Evolutionary conservation across 192 early-diverging fungal genomes (phyloP), one percentile per base, ranked within the genome.

Genomic region (Powellomyces hirtus): DNA sequence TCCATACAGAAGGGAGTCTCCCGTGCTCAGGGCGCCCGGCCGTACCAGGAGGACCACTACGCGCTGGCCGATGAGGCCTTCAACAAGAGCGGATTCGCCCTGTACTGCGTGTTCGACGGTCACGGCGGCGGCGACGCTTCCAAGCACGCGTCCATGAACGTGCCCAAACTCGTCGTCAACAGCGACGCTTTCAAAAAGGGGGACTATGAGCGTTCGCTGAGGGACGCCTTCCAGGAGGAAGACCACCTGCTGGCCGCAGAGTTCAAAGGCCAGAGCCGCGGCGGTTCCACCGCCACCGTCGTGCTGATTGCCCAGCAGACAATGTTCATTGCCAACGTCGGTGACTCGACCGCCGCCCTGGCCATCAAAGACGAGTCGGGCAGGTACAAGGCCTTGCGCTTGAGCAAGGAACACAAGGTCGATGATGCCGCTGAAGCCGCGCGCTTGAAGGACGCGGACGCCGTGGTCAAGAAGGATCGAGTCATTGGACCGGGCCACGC

Each of bases 321-420:
- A 55, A n/a, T 72, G 22, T 65, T 33, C 38, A 62, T 72, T 0
- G 70, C 52, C n/a, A 72, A 72, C 38, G 70, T 72, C 2, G 70
- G 70, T 24, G 70, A 72, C 51, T 72, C 70, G 20, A 62, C 13
- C 22, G 70, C 70, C 38, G 62, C 53, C 20, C 27, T 72, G n/a
- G 70, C 70, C 7, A 18, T 38, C 26, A 31, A 57, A 30, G 42
- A 34, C 26, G 57, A 60, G 1, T 38, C 26, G 1, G 44, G 44
- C 8, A 36, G 38, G 13, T 65, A 72, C 33, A 27, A 59, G 13
- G 70, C 62, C 14, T 38, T 72, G 1, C 35, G 61, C 7, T 58
- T 72, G 62, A 64, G 52, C 62, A 72, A 72, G 34, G 70, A 72
- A 22, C 70, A 72, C 44, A 72, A 72, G 55, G 70, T 72, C 6